A percentile compares a stretch with the other conserved stretches of the same genome.
Evolutionary conservation across 257 asterid genomes (phyloP).

Genomic region (Solanum virginianum): DNA sequence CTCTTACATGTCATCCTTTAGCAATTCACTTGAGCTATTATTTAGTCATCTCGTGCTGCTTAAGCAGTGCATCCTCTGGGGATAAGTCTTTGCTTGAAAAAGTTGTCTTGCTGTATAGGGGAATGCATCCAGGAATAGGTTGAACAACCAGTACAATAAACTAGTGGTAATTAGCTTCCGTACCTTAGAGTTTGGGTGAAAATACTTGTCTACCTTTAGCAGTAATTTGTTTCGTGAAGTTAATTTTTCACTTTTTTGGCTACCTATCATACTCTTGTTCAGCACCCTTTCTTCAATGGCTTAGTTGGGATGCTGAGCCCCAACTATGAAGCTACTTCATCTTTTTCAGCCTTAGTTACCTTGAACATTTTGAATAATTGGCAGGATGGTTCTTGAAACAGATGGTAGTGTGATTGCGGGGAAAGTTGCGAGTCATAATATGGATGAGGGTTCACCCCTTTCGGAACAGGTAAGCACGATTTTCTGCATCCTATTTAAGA

Average conservation of each 20-base stretch:
- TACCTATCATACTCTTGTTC: not conserved
- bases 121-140: not conserved
- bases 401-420: conserved; percentile 20
- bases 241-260: not conserved
- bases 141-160: not conserved
- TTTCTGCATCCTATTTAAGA: not conserved
- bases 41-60: not conserved
- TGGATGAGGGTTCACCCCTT: conserved; percentile 18
- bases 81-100: not conserved
- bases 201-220: not conserved
- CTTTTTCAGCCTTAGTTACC: too few species aligned
- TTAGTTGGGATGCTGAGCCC: not conserved
- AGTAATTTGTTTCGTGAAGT: not conserved
- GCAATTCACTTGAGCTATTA: not conserved
- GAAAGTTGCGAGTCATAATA: conserved; percentile 24
- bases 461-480: conserved; percentile 21
- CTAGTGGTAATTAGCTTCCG: too few species aligned
- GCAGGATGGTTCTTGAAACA: conserved; percentile 29
- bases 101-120: not conserved
- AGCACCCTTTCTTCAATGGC: not conserved
- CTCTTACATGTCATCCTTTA: not conserved
- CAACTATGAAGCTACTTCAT: too few species aligned
- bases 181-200: not conserved
- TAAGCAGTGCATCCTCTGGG: not conserved
- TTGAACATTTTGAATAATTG: not conserved